A percentile compares a stretch with the other conserved stretches of the same genome.
These are phyloP conservation scores for Penicillium frequentans DNA, from an alignment of 2,329 filamentous ascomycete species.

Conservation along the genomic window DNA sequence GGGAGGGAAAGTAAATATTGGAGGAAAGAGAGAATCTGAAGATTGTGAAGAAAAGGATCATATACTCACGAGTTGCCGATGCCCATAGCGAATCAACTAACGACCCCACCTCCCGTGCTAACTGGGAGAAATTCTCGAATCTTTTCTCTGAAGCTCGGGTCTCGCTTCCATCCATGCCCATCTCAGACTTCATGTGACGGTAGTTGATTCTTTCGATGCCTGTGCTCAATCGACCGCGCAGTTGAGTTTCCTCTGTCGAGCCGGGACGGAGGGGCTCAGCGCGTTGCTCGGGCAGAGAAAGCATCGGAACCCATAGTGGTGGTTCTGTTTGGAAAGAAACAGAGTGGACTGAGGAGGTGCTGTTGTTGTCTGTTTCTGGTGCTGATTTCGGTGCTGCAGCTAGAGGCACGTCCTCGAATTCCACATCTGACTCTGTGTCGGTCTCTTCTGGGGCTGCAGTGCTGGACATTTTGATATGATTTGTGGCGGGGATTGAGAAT, in stretches of 20 bases:
- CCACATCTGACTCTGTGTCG: slow-evolving; percentile 16
- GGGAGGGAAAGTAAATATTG: background rate
- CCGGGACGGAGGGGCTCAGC: slow-evolving; percentile 55
- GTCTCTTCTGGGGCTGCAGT: background rate
- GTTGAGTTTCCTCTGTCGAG: slow-evolving; percentile 55
- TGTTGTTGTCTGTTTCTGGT: background rate
- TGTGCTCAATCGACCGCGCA: slow-evolving; percentile 16
- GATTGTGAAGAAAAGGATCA: background rate
- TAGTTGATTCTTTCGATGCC: slow-evolving; percentile 20
- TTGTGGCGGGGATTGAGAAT: background rate
- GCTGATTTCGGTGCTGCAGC: background rate
- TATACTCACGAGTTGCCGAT: slow-evolving; percentile 73
- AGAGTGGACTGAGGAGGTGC: background rate
- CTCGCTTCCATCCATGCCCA: slow-evolving; percentile 27
- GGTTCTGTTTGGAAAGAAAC: background rate
- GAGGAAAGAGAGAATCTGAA: background rate
- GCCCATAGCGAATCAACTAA: slow-evolving; percentile 83
- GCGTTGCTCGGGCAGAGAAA: slow-evolving; percentile 52
- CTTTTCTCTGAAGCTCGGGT: slow-evolving; percentile 43
- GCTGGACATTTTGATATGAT: background rate
- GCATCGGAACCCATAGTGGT: slow-evolving; percentile 27
- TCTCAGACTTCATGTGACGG: slow-evolving; percentile 41
- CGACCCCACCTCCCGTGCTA: slow-evolving; percentile 71
- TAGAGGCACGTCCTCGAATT: slow-evolving; percentile 22
- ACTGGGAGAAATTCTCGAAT: slow-evolving; percentile 65